Evolutionary conservation across 2,329 filamentous ascomycete species (phyloP).

Genomic region (Pestalotiopsis fici): DNA sequence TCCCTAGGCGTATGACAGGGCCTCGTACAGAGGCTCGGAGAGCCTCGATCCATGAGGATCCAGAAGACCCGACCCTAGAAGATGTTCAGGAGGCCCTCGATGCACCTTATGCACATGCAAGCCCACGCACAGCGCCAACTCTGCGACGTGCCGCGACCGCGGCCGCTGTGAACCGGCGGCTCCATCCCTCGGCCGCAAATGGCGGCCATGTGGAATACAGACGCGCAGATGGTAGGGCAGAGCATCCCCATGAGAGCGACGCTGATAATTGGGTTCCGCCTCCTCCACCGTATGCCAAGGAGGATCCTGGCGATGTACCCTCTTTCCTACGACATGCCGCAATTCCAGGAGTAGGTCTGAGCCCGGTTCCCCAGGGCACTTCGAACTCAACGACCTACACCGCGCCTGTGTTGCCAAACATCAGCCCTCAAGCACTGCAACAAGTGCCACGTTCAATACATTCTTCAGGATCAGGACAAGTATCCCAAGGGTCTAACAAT

Average conservation of each 20-base stretch:
- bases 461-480: conserved; percentile 8
- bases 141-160: conserved; percentile 74
- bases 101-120: conserved; percentile 71
- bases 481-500: conserved; percentile 15
- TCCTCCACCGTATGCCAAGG: conserved; percentile 76
- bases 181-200: conserved; percentile 60
- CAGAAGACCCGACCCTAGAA: conserved; percentile 47
- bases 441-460: conserved; percentile 8
- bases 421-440: not conserved
- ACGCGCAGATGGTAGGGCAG: conserved; percentile 67
- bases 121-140: conserved; percentile 69
- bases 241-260: conserved; percentile 83
- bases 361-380: not conserved
- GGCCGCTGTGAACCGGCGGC: conserved; percentile 71
- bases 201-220: conserved; percentile 62
- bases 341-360: conserved; percentile 34
- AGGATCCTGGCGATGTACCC: conserved; percentile 59
- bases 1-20: conserved; percentile 48
- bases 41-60: conserved; percentile 32
- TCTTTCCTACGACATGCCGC: conserved; percentile 54
- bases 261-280: conserved; percentile 88
- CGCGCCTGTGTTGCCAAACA: conserved; percentile 1
- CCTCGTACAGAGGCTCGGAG: conserved; percentile 25
- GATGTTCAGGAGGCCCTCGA: conserved; percentile 66
- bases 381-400: not conserved